These are phyloP conservation scores for Populus nigra DNA, from an alignment of 345 rosid genomes.

Conservation along the genomic window DNA sequence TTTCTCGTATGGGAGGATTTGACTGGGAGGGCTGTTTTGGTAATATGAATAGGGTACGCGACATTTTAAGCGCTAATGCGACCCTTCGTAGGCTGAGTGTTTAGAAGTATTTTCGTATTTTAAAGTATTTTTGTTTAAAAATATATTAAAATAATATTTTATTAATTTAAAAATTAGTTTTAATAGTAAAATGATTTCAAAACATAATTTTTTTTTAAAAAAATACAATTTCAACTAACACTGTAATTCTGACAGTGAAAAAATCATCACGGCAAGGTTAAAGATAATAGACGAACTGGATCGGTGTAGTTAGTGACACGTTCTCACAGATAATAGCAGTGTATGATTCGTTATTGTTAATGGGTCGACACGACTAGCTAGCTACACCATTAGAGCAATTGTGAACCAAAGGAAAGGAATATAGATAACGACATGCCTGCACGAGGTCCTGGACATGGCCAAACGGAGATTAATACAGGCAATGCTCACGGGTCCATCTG, in stretches of 20 bases:
- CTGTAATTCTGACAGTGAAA: neutral
- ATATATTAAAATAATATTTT: no score
- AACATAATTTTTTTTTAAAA: neutral
- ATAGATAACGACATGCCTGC: neutral
- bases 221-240: no score
- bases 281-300: constrained; percentile 12
- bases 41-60: neutral
- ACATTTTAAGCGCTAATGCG: neutral
- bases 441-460: neutral
- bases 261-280: constrained; percentile 7
- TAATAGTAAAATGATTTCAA: no score
- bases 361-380: neutral
- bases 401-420: neutral
- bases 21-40: neutral
- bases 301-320: neutral
- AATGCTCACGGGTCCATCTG: neutral
- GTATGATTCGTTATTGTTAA: neutral
- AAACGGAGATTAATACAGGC: neutral
- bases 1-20: neutral
- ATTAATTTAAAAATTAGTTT: no score
- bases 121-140: no score
- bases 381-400: neutral
- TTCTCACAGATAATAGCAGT: neutral
- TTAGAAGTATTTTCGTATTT: no score
- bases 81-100: neutral